Percentiles rank a stretch among this genome's conserved stretches.
phyloP scores from a whole-genome alignment of 2,329 filamentous ascomycete species.

The Colletotrichum costaricense region DNA sequence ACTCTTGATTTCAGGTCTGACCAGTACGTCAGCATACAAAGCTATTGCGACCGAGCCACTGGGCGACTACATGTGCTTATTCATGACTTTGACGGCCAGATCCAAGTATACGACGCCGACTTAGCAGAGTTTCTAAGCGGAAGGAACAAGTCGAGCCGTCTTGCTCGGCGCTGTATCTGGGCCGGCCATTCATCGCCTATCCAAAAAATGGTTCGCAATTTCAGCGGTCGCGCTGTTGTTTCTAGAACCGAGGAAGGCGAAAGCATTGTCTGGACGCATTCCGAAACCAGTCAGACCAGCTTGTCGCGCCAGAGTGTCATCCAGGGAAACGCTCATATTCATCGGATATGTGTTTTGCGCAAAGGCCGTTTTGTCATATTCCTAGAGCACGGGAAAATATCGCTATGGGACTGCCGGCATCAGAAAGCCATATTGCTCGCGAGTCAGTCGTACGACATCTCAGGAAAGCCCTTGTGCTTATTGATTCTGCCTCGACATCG shows the following conservation, averaged over 20 bases:
- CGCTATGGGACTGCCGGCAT: constrained; percentile 82
- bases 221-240: constrained; percentile 81
- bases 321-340: constrained; percentile 76
- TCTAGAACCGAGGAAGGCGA: constrained; percentile 84
- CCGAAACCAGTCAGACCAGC: constrained; percentile 60
- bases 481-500: constrained; percentile 76
- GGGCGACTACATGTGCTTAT: constrained; percentile 79
- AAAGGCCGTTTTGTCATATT: constrained; percentile 86
- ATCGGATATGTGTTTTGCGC: constrained; percentile 81
- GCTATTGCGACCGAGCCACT: constrained; percentile 74
- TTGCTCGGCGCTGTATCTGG: constrained; percentile 76
- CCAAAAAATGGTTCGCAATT: constrained; percentile 88
- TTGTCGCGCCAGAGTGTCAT: constrained; percentile 77
- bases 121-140: constrained; percentile 86
- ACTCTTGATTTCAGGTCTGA: constrained; percentile 57
- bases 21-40: constrained; percentile 74
- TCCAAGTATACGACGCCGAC: constrained; percentile 84
- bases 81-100: constrained; percentile 86
- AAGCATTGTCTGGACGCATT: constrained; percentile 85
- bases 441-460: constrained; percentile 66
- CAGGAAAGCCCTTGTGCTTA: constrained; percentile 82
- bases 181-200: constrained; percentile 85
- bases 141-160: constrained; percentile 66
- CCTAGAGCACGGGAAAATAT: constrained; percentile 76
- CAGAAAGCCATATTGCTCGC: constrained; percentile 69